A percentile compares a stretch with the other conserved stretches of the same genome.
These are phyloP conservation scores for Trichoderma asperelloides DNA, from an alignment of 495 filamentous ascomycete species.

Conservation along the genomic window DNA sequence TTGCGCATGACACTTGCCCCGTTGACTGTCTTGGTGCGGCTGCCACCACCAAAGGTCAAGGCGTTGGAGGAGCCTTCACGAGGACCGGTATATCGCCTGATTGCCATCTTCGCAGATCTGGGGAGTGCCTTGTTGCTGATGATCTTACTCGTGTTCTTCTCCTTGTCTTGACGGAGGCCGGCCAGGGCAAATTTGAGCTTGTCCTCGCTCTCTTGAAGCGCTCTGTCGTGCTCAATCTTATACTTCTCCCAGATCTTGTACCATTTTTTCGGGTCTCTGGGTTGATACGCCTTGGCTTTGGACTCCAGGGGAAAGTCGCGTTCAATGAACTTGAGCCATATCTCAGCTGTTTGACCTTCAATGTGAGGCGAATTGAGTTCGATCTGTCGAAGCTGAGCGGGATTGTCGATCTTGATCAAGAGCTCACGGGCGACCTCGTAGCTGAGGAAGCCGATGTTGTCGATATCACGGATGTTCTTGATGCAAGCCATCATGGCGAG, in stretches of 20 bases:
- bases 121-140: slow-evolving; percentile 13
- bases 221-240: slow-evolving; percentile 34
- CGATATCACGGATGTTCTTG: slow-evolving; percentile 13
- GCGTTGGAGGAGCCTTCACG: neutral
- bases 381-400: slow-evolving; percentile 19
- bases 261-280: slow-evolving; percentile 19
- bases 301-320: slow-evolving; percentile 18
- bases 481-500: slow-evolving; percentile 20
- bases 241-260: slow-evolving; percentile 16
- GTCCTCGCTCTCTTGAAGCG: slow-evolving; percentile 21
- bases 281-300: slow-evolving; percentile 12
- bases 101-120: neutral
- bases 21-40: slow-evolving; percentile 21
- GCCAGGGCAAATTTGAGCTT: slow-evolving; percentile 26
- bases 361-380: slow-evolving; percentile 22
- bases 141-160: slow-evolving; percentile 19
- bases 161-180: slow-evolving; percentile 20
- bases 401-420: slow-evolving; percentile 18
- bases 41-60: slow-evolving; percentile 17
- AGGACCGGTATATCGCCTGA: slow-evolving; percentile 3
- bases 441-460: slow-evolving; percentile 9
- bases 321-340: slow-evolving; percentile 22
- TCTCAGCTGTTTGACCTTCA: slow-evolving; percentile 17
- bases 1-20: slow-evolving; percentile 19
- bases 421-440: slow-evolving; percentile 15